These are phyloP conservation scores for Coniferiporia sulphurascens DNA, from an alignment of 1,284 basidiomycete genomes.

Conservation along the genomic window DNA sequence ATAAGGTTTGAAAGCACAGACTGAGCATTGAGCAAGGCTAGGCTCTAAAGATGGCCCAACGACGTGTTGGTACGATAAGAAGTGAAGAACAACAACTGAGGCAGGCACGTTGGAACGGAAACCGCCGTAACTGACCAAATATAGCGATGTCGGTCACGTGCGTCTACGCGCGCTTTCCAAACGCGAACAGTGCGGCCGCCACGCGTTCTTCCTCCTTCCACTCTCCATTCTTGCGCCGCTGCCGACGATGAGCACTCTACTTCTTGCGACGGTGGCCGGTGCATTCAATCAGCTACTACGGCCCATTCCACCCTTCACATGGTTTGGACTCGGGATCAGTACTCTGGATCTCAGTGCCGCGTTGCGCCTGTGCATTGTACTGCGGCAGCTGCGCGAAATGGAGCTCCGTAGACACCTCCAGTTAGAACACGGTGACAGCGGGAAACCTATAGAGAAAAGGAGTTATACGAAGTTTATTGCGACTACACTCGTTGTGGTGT, in stretches of 20 bases:
- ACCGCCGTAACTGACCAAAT: too few species aligned
- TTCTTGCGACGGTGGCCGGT: slow-evolving; percentile 42
- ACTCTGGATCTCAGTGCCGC: slow-evolving; percentile 62
- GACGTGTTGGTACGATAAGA: too few species aligned
- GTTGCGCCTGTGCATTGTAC: slow-evolving; percentile 58
- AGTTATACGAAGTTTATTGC: slow-evolving; percentile 55
- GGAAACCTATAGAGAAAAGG: slow-evolving; percentile 36
- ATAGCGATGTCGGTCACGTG: too few species aligned
- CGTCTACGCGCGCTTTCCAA: too few species aligned
- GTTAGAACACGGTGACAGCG: slow-evolving; percentile 16
- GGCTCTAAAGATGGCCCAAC: too few species aligned
- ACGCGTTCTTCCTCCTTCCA: too few species aligned
- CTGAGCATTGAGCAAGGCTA: too few species aligned
- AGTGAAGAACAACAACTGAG: too few species aligned
- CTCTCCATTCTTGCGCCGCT: not conserved
- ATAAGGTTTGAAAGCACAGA: too few species aligned
- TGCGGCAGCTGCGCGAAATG: slow-evolving; percentile 61
- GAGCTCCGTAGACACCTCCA: slow-evolving; percentile 40
- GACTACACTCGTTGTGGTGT: slow-evolving; percentile 61
- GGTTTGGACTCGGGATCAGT: slow-evolving; percentile 55
- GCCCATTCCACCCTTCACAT: slow-evolving; percentile 64
- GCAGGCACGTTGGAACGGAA: too few species aligned
- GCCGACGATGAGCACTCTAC: slow-evolving; percentile 8
- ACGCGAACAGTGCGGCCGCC: too few species aligned
- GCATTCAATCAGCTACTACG: slow-evolving; percentile 49